Evolutionary conservation across 345 rosid genomes (phyloP), one percentile per base, ranked within the genome.

Genomic region (Aegle marmelos): DNA sequence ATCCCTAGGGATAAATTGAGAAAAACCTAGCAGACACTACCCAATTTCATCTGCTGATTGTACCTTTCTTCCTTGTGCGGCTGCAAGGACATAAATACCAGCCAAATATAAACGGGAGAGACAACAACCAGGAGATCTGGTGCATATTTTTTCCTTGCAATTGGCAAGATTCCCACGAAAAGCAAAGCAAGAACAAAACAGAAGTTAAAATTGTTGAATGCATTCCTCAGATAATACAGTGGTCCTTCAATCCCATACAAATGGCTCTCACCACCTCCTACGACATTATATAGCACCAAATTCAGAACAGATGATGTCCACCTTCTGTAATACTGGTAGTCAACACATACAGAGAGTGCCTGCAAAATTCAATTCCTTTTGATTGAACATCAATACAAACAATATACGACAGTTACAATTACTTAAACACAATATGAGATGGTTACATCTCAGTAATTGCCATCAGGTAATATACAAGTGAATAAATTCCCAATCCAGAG

Each of bases 21-120:
- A 27, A 74, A 28, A 28, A 27, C 25, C 22, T 45, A 21, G 27
- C 39, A 41, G 69, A 5, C 41, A 74, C 24, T 22, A 41, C 31
- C 48, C 30, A 45, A 45, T 62, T 22, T 63, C 70, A 45, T 74
- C 27, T 41, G 56, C 34, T 19, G 79, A 70, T 39, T 78, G 33
- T 73, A 96, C 99, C 98, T 94, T 88, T 96, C 98, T 90, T 96
- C 98, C 87, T 96, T 92, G 89, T 96, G 99, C 54, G 97, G 94
- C 85, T 92, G 98, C 88, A 90, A 87, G 73, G 98, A 92, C 99
- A 96, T 96, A 82, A 96, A 94, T 59, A 81, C 91, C 72, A 94
- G 82, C 99, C 99, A 96, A 75, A 96, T 89, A 84, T 94, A 96
- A 72, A 96, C 83, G 65, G 98, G 93, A 10, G 94, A 89, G 67